phyloP scores from a whole-genome alignment of 257 asterid species.

The Ilex aquifolium region DNA sequence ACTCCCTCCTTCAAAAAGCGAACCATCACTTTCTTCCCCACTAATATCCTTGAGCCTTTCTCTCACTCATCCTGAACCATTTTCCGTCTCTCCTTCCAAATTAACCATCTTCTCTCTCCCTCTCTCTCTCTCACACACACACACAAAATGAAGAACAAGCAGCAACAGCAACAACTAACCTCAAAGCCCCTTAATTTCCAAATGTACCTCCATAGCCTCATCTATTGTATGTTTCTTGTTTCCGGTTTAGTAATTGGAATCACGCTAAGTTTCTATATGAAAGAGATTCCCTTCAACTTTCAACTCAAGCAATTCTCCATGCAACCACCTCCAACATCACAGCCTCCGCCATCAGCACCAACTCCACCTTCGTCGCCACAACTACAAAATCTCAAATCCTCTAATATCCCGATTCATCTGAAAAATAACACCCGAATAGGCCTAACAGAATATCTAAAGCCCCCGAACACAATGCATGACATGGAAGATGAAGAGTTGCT shows the following conservation, averaged over 20 bases:
- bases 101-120: too few relatives aligned
- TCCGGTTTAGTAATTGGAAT: slow-evolving; percentile 70
- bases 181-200: slow-evolving; percentile 22
- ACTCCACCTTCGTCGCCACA: not conserved
- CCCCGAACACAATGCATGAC: slow-evolving; percentile 35
- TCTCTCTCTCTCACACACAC: not conserved
- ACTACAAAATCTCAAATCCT: not conserved
- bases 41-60: too few relatives aligned
- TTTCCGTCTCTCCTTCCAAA: too few relatives aligned
- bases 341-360: too few relatives aligned
- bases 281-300: slow-evolving; percentile 22
- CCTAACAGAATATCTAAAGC: slow-evolving; percentile 19
- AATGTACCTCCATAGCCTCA: slow-evolving; percentile 33
- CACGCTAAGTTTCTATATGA: slow-evolving; percentile 38
- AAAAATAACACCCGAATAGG: slow-evolving; percentile 12
- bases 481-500: slow-evolving; percentile 64
- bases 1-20: too few relatives aligned
- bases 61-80: too few relatives aligned
- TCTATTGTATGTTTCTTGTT: slow-evolving; percentile 55
- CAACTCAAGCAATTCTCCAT: slow-evolving; percentile 22
- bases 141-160: slow-evolving; percentile 11
- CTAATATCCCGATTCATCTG: not conserved
- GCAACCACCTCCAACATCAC: slow-evolving; percentile 7
- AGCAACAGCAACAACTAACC: slow-evolving; percentile 12
- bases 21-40: too few relatives aligned